Base-by-base conservation (phyloP, 2,329 filamentous ascomycete species). In the Aspergillus versicolor region DNA sequence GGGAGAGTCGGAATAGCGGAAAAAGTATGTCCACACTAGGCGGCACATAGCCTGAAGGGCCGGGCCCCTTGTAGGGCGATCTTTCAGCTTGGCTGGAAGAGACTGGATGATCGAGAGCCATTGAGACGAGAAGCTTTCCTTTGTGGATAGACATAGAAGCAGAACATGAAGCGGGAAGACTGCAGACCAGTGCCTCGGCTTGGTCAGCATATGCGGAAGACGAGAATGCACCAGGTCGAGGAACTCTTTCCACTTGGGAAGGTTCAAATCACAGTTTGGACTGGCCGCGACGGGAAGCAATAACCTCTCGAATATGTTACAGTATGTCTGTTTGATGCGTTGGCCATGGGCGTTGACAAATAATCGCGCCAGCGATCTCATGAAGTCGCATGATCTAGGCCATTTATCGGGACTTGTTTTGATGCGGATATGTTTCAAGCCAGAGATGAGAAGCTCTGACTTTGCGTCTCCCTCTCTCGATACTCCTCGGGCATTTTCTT, bases 1-100 rank as follows among this genome's bases (percentile, higher is more conserved):
- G 1, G 84, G 78, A 9, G 85, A 82, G 61, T 99, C 94, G 5
- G 84, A 86, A 47, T 87, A 87, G 50, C 93, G 88, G 73, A 95
- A 96, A 3, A 99, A 81, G 72, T 97, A 97, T 0, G 92, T 93
- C 94, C 94, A 99, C 4, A 96, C 82, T 24, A 99, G 79, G 53
- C 93, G 88, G 40, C 92, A 96, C 49, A 97, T 88, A 13, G 93
- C 92, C 70, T 96, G 91, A 22, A 99, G 82, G 55, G 92, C 92
- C 37, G 92, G 82, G 4, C 88, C 88, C 63, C 91, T 85, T 4
- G 90, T 88, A 34, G 83, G 81, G 27, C 92, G 86, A 72, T 99
- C 94, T 70, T 95, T 96, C 43, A 96, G 80, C 68, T 89, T 91
- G 22, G 89, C 81, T 59, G 93, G 91, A 19, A 96, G 81, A 6